phyloP scores from a whole-genome alignment of 2,329 filamentous ascomycete species.

The Xylariaceae sp. region DNA sequence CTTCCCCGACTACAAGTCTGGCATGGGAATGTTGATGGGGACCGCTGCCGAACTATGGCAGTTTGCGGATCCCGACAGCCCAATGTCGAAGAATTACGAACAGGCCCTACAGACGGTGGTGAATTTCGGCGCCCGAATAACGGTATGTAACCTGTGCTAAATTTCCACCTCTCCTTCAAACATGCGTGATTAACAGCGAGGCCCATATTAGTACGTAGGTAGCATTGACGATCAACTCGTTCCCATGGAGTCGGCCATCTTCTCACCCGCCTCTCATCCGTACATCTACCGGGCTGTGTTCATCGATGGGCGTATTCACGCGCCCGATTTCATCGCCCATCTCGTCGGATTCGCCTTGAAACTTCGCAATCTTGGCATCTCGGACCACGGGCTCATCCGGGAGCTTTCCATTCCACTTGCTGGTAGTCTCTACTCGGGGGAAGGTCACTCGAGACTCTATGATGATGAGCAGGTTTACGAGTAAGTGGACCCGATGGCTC shows the following conservation, averaged over 20 bases:
- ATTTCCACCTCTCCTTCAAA: not conserved
- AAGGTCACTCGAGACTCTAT: conserved; percentile 89
- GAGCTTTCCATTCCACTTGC: conserved; percentile 85
- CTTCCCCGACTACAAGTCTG: conserved; percentile 84
- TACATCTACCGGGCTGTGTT: conserved; percentile 96
- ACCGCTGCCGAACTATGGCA: conserved; percentile 94
- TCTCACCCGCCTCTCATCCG: conserved; percentile 77
- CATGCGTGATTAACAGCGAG: too few species aligned
- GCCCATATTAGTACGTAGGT: conserved; percentile 71
- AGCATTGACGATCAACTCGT: conserved; percentile 97
- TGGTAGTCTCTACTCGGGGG: conserved; percentile 83
- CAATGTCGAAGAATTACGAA: conserved; percentile 75
- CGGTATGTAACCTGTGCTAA: conserved; percentile 25
- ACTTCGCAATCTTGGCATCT: conserved; percentile 83
- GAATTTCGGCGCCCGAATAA: conserved; percentile 71
- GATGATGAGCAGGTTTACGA: conserved; percentile 83
- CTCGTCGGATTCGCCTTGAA: conserved; percentile 91
- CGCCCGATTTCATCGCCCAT: conserved; percentile 88
- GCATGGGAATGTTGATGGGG: conserved; percentile 77
- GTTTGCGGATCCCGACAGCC: conserved; percentile 74
- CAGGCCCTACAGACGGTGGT: conserved; percentile 66
- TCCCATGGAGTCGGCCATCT: conserved; percentile 86
- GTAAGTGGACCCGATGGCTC: conserved; percentile 31
- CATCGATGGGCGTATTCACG: conserved; percentile 85
- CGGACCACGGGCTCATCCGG: conserved; percentile 86